A percentile compares a stretch with the other conserved stretches of the same genome.
Evolutionary conservation across 164 flowering plant genomes (phyloP).

Genomic region (Magnolia kwangsiensis): DNA sequence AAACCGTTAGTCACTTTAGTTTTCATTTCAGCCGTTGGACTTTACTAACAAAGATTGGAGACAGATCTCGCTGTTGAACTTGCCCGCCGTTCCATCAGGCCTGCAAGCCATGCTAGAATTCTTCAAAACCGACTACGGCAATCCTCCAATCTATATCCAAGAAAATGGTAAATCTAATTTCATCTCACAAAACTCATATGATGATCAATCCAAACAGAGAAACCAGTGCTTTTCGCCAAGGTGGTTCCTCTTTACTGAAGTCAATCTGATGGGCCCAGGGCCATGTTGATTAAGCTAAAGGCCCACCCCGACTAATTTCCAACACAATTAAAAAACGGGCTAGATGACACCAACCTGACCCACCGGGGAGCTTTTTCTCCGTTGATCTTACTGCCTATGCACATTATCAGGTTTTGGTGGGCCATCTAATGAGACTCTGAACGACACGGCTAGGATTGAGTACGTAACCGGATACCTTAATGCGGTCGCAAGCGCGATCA

Average conservation of each 20-base stretch:
- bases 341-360: too few relatives aligned
- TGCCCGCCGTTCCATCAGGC: constrained; percentile 14
- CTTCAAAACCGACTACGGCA: constrained; percentile 25
- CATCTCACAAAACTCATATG: too few relatives aligned
- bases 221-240: too few relatives aligned
- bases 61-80: background rate
- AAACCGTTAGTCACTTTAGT: background rate
- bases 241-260: too few relatives aligned
- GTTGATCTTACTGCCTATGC: too few relatives aligned
- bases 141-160: constrained; percentile 28
- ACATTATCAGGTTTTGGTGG: constrained; percentile 8
- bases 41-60: background rate
- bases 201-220: too few relatives aligned
- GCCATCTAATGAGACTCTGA: constrained; percentile 16
- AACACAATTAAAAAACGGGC: too few relatives aligned
- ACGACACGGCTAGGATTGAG: constrained; percentile 21
- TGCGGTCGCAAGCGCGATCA: constrained; percentile 24
- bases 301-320: too few relatives aligned
- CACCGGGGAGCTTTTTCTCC: too few relatives aligned
- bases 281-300: too few relatives aligned
- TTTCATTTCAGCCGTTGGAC: background rate
- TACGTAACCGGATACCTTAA: constrained; percentile 14
- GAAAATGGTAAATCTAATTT: constrained; percentile 23
- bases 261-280: too few relatives aligned
- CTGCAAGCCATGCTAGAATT: constrained; percentile 17